Percentiles rank a stretch among this genome's conserved stretches.
Conservation (phyloP, 208 protist species). For the Endotrypanum monterogeii region DNA sequence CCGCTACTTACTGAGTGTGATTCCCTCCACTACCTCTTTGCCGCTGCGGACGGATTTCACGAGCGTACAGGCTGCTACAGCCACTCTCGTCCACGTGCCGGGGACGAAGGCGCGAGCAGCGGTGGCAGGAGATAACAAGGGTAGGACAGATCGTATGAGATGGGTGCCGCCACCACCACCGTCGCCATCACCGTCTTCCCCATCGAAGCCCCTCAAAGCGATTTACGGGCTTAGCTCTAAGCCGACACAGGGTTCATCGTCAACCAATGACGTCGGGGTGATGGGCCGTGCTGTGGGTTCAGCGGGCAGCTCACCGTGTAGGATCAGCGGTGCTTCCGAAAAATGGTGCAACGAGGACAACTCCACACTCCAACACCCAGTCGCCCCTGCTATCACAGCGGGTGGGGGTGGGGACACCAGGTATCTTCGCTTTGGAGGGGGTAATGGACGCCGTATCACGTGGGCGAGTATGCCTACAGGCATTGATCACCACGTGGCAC, state of each 20-base stretch:
- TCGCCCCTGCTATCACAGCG: background rate
- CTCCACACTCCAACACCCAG: background rate
- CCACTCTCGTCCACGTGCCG: slow-evolving; percentile 20
- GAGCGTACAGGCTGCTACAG: slow-evolving; percentile 3
- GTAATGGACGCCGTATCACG: background rate
- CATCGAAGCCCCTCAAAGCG: slow-evolving; percentile 3
- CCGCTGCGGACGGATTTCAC: background rate
- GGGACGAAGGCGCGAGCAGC: slow-evolving; percentile 13
- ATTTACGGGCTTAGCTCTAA: background rate
- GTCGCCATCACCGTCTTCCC: background rate
- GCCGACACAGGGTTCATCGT: background rate
- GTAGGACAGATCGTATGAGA: background rate
- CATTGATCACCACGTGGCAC: background rate
- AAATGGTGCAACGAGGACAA: background rate
- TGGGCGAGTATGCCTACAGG: background rate
- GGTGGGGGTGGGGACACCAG: background rate
- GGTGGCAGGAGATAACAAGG: slow-evolving; percentile 9
- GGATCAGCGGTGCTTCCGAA: background rate
- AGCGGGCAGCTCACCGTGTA: background rate
- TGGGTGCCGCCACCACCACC: background rate
- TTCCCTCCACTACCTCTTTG: slow-evolving; percentile 1
- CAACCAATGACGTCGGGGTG: background rate
- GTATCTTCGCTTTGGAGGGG: background rate
- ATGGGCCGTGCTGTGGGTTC: background rate
- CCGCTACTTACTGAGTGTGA: slow-evolving; percentile 65